Evolutionary conservation across 2,329 filamentous ascomycete species (phyloP), one percentile per base, ranked within the genome.

Genomic region (Aspergillus awamori): DNA sequence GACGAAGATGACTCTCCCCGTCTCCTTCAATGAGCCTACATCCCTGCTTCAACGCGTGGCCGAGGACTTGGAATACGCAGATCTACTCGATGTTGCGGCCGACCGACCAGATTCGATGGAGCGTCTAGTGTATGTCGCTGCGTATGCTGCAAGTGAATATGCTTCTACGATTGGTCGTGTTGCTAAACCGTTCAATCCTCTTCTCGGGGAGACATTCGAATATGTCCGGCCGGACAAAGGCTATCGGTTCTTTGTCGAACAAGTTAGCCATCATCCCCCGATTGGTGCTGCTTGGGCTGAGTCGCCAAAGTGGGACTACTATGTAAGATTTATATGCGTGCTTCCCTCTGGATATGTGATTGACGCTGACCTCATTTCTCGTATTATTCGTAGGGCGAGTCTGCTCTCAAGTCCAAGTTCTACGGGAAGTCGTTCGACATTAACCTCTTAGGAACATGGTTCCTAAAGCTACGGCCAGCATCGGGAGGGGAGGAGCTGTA

Each of bases 1-100:
- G 95, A 98, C 95, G 39, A 98, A 96, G 82, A 99, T 99, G 94
- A 98, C 95, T 0, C 81, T 99, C 20, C 95, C 95, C 0, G 95
- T 99, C 2, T 97, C 95, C 0, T 98, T 99, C 82, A 99, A 99
- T 78, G 95, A 99, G 77, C 95, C 95, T 0, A 99, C 95, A 0
- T 98, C 95, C 5, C 82, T 99, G 11, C 84, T 99, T 8, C 95
- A 98, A 77, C 91, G 95, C 74, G 94, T 96, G 47, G 92, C 92
- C 5, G 95, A 99, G 79, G 95, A 99, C 72, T 94, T 99, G 91
- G 95, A 99, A 77, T 99, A 99, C 73, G 91, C 91, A 0, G 92
- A 98, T 69, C 86, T 99, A 6, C 84, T 99, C 33, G 93, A 99
- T 71, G 87, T 89, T 64, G 95, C 95, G 30, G 92, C 92, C 1